phyloP scores from a whole-genome alignment of 345 rosid genomes.

The Linum usitatissimum region DNA sequence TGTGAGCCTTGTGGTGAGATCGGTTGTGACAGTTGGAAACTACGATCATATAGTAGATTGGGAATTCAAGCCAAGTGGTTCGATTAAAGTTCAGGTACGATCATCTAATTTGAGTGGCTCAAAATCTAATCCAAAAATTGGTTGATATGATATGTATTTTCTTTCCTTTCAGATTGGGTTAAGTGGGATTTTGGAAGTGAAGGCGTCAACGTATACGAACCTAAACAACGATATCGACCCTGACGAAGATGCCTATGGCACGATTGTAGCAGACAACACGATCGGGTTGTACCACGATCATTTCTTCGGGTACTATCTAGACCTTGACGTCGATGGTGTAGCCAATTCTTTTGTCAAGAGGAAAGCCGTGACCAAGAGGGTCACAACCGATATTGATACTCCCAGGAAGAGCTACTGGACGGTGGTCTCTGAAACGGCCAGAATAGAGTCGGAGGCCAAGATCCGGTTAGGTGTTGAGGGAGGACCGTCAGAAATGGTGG shows the following conservation, averaged over 20 bases:
- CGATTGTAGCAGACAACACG: slow-evolving; percentile 36
- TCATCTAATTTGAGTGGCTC: too few relatives aligned
- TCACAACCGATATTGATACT: neutral
- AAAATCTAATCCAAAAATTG: too few relatives aligned
- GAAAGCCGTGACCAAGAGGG: slow-evolving; percentile 25
- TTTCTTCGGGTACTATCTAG: slow-evolving; percentile 36
- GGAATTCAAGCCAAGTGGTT: slow-evolving; percentile 16
- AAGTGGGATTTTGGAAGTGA: slow-evolving; percentile 40
- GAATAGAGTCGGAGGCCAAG: slow-evolving; percentile 33
- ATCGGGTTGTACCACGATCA: slow-evolving; percentile 47
- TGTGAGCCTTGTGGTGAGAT: slow-evolving; percentile 43
- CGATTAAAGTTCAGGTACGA: slow-evolving; percentile 30
- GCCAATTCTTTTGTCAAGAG: slow-evolving; percentile 34
- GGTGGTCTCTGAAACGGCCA: slow-evolving; percentile 26
- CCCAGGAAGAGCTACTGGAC: slow-evolving; percentile 38
- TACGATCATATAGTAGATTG: slow-evolving; percentile 4
- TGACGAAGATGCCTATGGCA: slow-evolving; percentile 30
- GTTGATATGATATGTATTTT: neutral
- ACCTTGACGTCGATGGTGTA: slow-evolving; percentile 43
- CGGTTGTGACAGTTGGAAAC: slow-evolving; percentile 25
- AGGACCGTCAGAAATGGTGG: slow-evolving; percentile 18
- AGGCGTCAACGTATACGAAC: slow-evolving; percentile 22
- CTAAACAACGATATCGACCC: slow-evolving; percentile 24
- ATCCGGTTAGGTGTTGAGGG: slow-evolving; percentile 17
- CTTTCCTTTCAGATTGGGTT: slow-evolving; percentile 27